A percentile compares a stretch with the other conserved stretches of the same genome.
Evolutionary conservation across 139 green algal species (phyloP).

Genomic region (Eudorina sp.): DNA sequence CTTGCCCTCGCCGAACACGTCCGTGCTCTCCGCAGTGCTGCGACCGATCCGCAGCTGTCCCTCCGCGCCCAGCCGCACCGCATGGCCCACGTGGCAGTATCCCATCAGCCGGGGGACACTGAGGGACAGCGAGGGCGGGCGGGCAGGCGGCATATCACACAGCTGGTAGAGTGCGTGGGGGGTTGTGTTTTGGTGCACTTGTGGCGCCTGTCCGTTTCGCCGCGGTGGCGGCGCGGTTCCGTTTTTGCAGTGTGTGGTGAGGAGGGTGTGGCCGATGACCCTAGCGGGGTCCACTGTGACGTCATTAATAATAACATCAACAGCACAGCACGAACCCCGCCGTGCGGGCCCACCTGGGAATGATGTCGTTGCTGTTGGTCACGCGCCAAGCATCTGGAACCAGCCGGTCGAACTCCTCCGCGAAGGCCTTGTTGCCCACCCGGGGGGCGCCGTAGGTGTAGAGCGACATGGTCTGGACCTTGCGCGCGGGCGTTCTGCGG

Average conservation of each 20-base stretch:
- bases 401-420: conserved; percentile 68
- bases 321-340: too few species aligned
- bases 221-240: too few species aligned
- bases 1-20: conserved; percentile 69
- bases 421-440: conserved; percentile 85
- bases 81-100: conserved; percentile 79
- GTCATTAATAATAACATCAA: too few species aligned
- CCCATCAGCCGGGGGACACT: conserved; percentile 81
- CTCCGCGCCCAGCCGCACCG: conserved; percentile 55
- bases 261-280: too few species aligned
- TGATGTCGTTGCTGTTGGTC: conserved; percentile 79
- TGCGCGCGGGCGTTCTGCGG: conserved; percentile 30
- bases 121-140: neutral
- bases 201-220: too few species aligned
- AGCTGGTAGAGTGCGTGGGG: too few species aligned
- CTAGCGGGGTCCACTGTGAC: too few species aligned
- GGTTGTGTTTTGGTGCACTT: too few species aligned
- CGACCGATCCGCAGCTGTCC: conserved; percentile 12
- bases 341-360: conserved; percentile 58
- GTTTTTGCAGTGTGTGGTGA: too few species aligned
- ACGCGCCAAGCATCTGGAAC: conserved; percentile 80
- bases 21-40: conserved; percentile 36
- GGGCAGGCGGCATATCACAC: neutral
- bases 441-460: conserved; percentile 89
- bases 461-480: conserved; percentile 57